Evolutionary conservation across 805 yeast genomes (phyloP).

Genomic region (Brettanomyces nanus): DNA sequence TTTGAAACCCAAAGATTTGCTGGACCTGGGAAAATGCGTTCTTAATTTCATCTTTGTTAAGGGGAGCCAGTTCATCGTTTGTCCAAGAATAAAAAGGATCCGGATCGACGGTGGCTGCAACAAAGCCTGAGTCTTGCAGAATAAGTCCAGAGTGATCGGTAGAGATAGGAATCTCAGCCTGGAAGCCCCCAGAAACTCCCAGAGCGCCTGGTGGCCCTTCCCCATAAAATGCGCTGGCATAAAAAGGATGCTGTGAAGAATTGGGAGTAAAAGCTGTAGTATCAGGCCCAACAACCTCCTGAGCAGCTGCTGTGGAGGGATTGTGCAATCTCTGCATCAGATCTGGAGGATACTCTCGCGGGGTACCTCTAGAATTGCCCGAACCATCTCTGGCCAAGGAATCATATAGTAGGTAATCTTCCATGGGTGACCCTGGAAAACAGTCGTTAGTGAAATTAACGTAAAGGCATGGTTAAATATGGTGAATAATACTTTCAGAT

Average conservation of each 20-base stretch:
- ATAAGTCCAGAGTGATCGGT: too few relatives aligned
- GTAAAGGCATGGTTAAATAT: too few relatives aligned
- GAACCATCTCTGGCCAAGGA: not conserved
- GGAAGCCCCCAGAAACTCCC: not conserved
- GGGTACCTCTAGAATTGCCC: not conserved
- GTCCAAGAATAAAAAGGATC: slow-evolving; percentile 51
- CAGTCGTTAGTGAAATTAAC: too few relatives aligned
- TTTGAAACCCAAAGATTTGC: slow-evolving; percentile 76
- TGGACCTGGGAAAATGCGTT: slow-evolving; percentile 51
- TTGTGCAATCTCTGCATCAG: not conserved
- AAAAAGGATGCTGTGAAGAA: not conserved
- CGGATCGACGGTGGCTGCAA: slow-evolving; percentile 11
- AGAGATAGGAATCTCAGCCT: too few relatives aligned
- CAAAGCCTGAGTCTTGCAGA: too few relatives aligned
- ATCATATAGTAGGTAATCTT: slow-evolving; percentile 5
- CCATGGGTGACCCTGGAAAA: too few relatives aligned
- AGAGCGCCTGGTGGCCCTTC: too few relatives aligned
- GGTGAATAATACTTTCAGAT: too few relatives aligned
- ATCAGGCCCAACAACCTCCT: not conserved
- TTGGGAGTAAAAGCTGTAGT: not conserved
- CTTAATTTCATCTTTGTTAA: slow-evolving; percentile 57
- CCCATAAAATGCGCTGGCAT: too few relatives aligned
- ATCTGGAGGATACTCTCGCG: not conserved
- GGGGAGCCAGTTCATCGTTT: slow-evolving; percentile 60
- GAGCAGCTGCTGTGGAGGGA: not conserved